Percentiles rank a stretch among this genome's conserved stretches.
Conservation (phyloP, 192 early-diverging fungal species). For the Allomyces arbusculus region DNA sequence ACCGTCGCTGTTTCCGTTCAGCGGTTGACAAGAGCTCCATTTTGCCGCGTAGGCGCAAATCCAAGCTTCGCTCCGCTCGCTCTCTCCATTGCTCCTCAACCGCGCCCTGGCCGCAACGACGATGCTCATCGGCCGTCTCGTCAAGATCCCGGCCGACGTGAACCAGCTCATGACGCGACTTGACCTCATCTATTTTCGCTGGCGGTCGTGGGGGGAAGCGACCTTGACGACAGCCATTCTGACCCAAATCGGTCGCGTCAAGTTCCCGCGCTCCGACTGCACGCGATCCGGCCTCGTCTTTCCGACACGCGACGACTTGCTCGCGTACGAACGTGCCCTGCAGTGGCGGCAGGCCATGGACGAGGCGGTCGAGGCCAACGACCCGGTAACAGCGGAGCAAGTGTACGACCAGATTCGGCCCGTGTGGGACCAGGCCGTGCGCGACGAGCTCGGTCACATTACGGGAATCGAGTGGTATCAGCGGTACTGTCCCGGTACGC, state of each 20-base stretch:
- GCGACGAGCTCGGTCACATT: neutral
- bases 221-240: neutral
- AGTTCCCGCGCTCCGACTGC: neutral
- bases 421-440: neutral
- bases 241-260: neutral
- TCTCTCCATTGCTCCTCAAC: too few species aligned
- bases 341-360: neutral
- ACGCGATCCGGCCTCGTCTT: neutral
- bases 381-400: neutral
- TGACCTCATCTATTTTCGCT: neutral
- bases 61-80: too few species aligned
- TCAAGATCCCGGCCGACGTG: too few species aligned
- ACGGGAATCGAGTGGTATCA: neutral
- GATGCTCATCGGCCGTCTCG: too few species aligned
- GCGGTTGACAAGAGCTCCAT: too few species aligned
- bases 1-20: too few species aligned
- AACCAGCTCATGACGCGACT: neutral
- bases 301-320: neutral
- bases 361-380: neutral
- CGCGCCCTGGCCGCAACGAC: too few species aligned
- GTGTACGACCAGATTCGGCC: neutral
- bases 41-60: too few species aligned
- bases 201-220: neutral
- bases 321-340: neutral
- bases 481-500: neutral